A percentile compares a stretch with the other conserved stretches of the same genome.
Evolutionary conservation across 2,329 filamentous ascomycete genomes (phyloP).

Genomic region (Dactylonectria estremocensis): DNA sequence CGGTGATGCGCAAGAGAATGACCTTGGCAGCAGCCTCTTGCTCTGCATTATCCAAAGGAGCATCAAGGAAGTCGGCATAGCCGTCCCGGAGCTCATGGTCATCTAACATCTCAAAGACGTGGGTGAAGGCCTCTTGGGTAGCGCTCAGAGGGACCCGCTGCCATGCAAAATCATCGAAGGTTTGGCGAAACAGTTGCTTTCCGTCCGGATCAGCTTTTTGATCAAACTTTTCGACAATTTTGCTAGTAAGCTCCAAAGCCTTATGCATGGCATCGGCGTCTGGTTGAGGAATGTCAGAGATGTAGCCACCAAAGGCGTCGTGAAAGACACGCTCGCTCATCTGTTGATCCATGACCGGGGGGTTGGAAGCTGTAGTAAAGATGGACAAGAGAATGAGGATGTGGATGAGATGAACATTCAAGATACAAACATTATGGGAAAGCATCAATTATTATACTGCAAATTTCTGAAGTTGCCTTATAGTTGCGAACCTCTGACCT

Average conservation of each 20-base stretch:
- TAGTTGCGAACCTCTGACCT: too few species aligned
- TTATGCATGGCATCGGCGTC: neutral
- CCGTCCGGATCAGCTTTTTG: neutral
- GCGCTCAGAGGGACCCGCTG: neutral
- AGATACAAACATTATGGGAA: neutral
- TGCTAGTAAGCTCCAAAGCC: neutral
- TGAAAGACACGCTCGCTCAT: neutral
- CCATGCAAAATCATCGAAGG: neutral
- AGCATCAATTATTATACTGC: neutral
- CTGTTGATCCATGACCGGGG: neutral
- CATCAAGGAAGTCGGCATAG: neutral
- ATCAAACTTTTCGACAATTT: neutral
- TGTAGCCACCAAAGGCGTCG: neutral
- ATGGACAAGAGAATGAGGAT: neutral
- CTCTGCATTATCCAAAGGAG: neutral
- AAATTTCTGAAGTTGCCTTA: too few species aligned
- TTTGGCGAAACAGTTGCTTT: neutral
- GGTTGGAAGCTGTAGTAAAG: neutral
- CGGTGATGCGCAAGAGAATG: neutral
- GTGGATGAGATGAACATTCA: neutral
- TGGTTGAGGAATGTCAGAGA: neutral
- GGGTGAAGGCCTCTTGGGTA: neutral
- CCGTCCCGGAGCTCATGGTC: neutral
- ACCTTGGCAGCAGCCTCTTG: neutral
- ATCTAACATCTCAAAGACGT: neutral